Base-by-base conservation (phyloP, 2,329 filamentous ascomycete genomes). In the Grosmannia serpens region DNA sequence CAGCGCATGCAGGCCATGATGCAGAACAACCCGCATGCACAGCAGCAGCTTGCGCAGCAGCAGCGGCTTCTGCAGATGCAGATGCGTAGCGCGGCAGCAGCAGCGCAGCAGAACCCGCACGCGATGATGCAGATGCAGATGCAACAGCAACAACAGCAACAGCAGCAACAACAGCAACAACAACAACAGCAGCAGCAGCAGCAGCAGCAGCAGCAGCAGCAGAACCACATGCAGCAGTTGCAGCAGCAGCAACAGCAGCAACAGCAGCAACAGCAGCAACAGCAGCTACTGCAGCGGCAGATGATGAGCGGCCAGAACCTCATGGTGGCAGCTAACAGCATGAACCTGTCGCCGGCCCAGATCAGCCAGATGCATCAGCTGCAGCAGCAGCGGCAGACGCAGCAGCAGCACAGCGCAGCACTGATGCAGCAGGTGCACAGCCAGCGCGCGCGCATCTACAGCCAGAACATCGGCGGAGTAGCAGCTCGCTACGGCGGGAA, bases 401-500 rank as follows among this genome's bases (percentile, higher is more conserved):
- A 62, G 27, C 64, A 64, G 27, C 64, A 65, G 53, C 63, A 66
- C 10, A 65, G 63, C 33, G 65, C 63, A 68, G 62, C 7, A 62
- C 6, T 53, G 33, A 1, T 53, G 49, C 47, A 57, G 17, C 56
- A 57, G 47, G 38, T 57, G 20, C 49, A 57, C 11, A 4, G 11
- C 17, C 47, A 57, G 20, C 51, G 55, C 9, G 22, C 46, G 13
- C 49, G 62, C 9, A 59, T 80, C 0, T 81, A 75, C 53, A 60
- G 68, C 13, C 71, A 70, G 55, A 67, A 75, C 57, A 62, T 82
- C 10, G 63, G 59, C 0, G 55, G 58, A 1, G 60, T 75, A 3
- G 67, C 68, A 0, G 64, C 64, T 1, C 73, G 73, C 22, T 77
- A 70, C 58, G 76, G 76, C 13, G 72, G 73, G 0, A 58, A 64